These are phyloP conservation scores for Lentithecium fluviatile DNA, from an alignment of 495 filamentous ascomycete genomes.

Conservation along the genomic window DNA sequence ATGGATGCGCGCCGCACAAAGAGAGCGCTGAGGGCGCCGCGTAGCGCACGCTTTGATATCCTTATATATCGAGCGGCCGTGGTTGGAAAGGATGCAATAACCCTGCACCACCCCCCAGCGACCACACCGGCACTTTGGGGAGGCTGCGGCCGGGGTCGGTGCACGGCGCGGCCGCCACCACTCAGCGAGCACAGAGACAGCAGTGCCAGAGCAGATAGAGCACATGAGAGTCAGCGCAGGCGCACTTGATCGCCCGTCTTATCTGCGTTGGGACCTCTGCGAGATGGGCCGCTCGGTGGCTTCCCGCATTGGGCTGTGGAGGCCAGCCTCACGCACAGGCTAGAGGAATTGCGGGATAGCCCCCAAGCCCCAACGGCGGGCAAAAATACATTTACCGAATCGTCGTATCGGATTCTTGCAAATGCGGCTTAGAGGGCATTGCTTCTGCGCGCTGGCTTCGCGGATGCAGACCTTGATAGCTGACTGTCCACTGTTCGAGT, in stretches of 20 bases:
- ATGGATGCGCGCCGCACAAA: too few relatives aligned
- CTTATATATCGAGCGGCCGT: background rate
- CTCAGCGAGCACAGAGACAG: too few relatives aligned
- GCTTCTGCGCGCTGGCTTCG: too few relatives aligned
- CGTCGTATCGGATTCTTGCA: too few relatives aligned
- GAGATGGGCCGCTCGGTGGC: constrained; percentile 4
- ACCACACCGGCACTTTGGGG: background rate
- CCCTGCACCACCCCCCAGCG: background rate
- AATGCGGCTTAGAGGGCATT: too few relatives aligned
- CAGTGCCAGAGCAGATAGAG: too few relatives aligned
- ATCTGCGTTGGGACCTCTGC: constrained; percentile 3
- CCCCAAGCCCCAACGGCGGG: too few relatives aligned
- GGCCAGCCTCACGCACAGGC: background rate
- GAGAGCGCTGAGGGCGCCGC: background rate
- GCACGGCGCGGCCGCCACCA: background rate
- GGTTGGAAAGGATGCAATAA: background rate
- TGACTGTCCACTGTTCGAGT: too few relatives aligned
- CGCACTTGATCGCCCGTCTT: background rate
- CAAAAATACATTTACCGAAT: too few relatives aligned
- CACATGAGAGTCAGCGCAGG: background rate
- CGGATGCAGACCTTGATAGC: too few relatives aligned
- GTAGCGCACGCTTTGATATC: background rate
- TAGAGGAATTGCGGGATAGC: background rate
- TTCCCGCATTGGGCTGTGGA: constrained; percentile 5
- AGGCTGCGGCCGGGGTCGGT: background rate